A percentile compares a stretch with the other conserved stretches of the same genome.
These are phyloP conservation scores for Colletotrichum viniferum DNA, from an alignment of 2,329 filamentous ascomycete genomes.

Conservation along the genomic window DNA sequence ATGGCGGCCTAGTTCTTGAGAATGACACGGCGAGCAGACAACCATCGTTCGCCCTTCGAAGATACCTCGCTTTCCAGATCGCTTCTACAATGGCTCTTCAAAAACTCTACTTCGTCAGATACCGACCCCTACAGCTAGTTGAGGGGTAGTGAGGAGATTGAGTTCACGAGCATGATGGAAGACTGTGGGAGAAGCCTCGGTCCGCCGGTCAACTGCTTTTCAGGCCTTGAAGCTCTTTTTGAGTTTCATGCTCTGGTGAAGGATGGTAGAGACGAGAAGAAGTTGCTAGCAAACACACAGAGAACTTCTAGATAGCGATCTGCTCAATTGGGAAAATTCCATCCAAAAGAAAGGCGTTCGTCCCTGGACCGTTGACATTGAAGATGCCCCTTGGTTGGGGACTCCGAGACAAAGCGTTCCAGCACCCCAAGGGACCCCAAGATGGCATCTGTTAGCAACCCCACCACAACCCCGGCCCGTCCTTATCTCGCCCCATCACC, in stretches of 20 bases:
- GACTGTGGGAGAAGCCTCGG: not conserved
- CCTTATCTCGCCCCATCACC: conserved; percentile 1
- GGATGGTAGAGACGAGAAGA: not conserved
- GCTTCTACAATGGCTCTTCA: not conserved
- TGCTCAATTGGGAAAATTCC: not conserved
- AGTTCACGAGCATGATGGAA: not conserved
- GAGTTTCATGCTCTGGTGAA: not conserved
- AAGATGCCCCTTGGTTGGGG: not conserved
- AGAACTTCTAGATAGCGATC: too few species aligned
- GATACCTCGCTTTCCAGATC: not conserved
- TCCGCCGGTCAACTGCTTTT: not conserved
- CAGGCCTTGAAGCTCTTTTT: not conserved
- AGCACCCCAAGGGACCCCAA: not conserved
- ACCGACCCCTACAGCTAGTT: not conserved
- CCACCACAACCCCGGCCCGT: not conserved
- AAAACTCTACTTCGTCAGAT: not conserved
- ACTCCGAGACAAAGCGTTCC: conserved; percentile 14
- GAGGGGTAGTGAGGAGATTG: not conserved
- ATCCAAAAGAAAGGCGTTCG: not conserved
- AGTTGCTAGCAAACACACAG: not conserved
- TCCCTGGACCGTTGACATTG: not conserved
- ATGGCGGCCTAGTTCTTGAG: rapidly evolving
- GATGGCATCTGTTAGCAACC: conserved; percentile 2
- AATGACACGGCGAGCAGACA: too few species aligned
- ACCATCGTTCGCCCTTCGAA: rapidly evolving